Evolutionary conservation across 176 grass and related monocot genomes (phyloP), one percentile per base, ranked within the genome.

Genomic region (Triticum monococcum): DNA sequence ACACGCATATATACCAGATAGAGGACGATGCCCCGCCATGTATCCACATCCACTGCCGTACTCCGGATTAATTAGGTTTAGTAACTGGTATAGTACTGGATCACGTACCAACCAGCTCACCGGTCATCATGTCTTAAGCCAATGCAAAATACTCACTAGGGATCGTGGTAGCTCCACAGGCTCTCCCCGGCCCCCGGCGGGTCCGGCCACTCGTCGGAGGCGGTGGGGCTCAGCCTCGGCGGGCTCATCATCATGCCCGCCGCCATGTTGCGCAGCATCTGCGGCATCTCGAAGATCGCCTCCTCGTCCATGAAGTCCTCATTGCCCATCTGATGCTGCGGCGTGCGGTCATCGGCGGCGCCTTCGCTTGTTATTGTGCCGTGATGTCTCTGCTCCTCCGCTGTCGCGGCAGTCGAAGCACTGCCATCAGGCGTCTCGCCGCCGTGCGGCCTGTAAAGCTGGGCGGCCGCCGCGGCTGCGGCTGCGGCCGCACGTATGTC

Each of bases 241-340:
- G 96, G 96, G 84, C 93, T 95, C 96, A 98, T 98, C 89, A 98
- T 93, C 96, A 98, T 98, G 54, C 96, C 96, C 77, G 92, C 96
- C 18, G 96, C 96, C 96, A 98, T 98, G 89, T 89, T 93, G 65
- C 91, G 78, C 81, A 98, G 83, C 18, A 98, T 66, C 78, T 94
- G 91, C 22, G 96, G 96, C 93, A 98, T 93, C 86, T 92, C 94
- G 69, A 98, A 92, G 83, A 98, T 95, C 1, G 92, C 96, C 79
- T 98, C 96, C 54, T 98, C 96, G 77, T 98, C 96, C 77, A 98
- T 87, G 88, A 93, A 98, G 45, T 83, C 84, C 8, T 86, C 72
- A 40, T 12, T 87, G 54, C 59, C 79, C 9, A 63, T 16, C 12
- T 56, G 30, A 48, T 17, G 64, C 18, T 81, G 66, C 40, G 80